Conservation (phyloP, 2,329 filamentous ascomycete genomes). For the Ascochyta rabiei region DNA sequence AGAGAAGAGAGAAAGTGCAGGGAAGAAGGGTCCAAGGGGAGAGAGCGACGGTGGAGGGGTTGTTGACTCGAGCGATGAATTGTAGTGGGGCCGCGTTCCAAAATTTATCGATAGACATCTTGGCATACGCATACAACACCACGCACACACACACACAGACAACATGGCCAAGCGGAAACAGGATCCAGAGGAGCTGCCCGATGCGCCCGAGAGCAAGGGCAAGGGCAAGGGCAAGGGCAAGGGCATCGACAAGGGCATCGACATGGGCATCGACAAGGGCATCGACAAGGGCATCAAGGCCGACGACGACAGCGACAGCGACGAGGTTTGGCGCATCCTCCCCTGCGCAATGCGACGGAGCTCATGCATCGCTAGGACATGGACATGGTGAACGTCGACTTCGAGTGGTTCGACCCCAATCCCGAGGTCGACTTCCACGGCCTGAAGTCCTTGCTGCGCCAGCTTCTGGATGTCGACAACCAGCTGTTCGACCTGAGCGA, state of each 20-base stretch:
- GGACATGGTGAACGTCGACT: slow-evolving; percentile 92
- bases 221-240: slow-evolving; percentile 37
- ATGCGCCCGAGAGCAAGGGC: slow-evolving; percentile 38
- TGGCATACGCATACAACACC: slow-evolving; percentile 6
- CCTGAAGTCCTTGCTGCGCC: slow-evolving; percentile 84
- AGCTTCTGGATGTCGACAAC: slow-evolving; percentile 89
- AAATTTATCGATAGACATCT: slow-evolving; percentile 17
- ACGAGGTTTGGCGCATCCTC: slow-evolving; percentile 38
- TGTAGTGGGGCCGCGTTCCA: background rate
- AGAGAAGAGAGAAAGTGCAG: slow-evolving; percentile 15
- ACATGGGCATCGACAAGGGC: too few species aligned
- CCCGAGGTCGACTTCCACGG: slow-evolving; percentile 92
- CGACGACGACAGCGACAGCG: slow-evolving; percentile 46
- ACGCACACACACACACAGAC: slow-evolving; percentile 13
- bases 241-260: too few species aligned
- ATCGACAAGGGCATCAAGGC: slow-evolving; percentile 36
- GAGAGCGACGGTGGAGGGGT: slow-evolving; percentile 10
- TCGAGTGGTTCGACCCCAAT: slow-evolving; percentile 98
- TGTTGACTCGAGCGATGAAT: slow-evolving; percentile 22
- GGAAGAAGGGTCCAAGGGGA: slow-evolving; percentile 4
- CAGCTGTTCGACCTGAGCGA: slow-evolving; percentile 85
- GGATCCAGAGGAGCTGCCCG: slow-evolving; percentile 44
- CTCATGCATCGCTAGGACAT: slow-evolving; percentile 67
- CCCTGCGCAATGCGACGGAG: slow-evolving; percentile 8
- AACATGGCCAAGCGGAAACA: slow-evolving; percentile 48